Evolutionary conservation across 495 filamentous ascomycete species (phyloP), one percentile per base, ranked within the genome.

Genomic region (Penicillium tannophilum): DNA sequence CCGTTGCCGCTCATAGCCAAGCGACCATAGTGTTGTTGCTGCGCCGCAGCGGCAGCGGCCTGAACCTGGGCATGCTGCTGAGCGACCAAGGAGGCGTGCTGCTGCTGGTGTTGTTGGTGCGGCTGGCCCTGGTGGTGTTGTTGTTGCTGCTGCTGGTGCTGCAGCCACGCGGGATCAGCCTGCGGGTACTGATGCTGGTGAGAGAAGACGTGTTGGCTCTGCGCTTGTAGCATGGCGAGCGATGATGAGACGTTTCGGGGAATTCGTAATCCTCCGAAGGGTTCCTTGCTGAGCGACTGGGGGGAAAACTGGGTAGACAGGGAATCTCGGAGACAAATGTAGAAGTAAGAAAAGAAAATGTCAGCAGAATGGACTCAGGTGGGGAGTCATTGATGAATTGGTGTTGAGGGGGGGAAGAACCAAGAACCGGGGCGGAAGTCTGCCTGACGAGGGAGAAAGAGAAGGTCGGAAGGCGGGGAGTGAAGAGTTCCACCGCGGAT

Each of bases 101-200:
- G 75, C 59, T 77, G 76, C 56, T 80, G 79, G 46, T 81, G 79
- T 62, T 79, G 72, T 26, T 67, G 73, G 55, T 77, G 76, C 59
- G 84, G 84, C 68, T 90, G 89, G 59, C 85, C 84, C 63, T 89
- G 89, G 54, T 88, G 88, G 56, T 83, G 82, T 65, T 85, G 62
- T 26, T 88, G 85, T 42, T 81, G 82, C 52, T 84, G 82, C 65
- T 86, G 63, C 49, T 83, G 81, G 43, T 82, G 87, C 63, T 92
- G 88, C 78, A 90, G 79, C 88, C 89, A 91, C 67, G 88, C 81
- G 59, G 87, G 86, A 67, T 93, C 90, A 69, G 84, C 82, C 72
- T 88, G 88, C 49, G 80, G 84, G 58, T 89, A 93, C 66, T 92
- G 90, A 71, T 93, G 90, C 73, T 95, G 91, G 73, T 90, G 87